Percentiles rank a stretch among this genome's conserved stretches.
Conservation (phyloP, 2,329 filamentous ascomycete species). For the Trichoderma hamatum region DNA sequence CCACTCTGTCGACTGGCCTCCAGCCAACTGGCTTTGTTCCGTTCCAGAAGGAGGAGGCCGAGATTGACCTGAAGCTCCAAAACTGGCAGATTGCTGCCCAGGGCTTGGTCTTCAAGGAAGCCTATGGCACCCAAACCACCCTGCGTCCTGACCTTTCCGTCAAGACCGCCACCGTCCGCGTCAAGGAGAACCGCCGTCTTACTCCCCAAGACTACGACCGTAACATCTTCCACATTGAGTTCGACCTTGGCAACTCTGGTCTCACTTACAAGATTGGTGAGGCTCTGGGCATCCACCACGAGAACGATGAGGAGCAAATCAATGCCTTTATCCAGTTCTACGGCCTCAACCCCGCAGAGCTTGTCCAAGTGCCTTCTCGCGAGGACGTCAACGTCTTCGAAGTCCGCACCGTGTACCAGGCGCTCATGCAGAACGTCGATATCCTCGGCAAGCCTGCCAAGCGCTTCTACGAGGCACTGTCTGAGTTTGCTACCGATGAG, state of each 20-base stretch:
- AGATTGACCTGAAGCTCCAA: slow-evolving; percentile 66
- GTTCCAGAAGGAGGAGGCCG: slow-evolving; percentile 75
- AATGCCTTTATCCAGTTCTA: slow-evolving; percentile 88
- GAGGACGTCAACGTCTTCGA: slow-evolving; percentile 76
- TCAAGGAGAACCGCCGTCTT: slow-evolving; percentile 93
- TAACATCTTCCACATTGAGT: slow-evolving; percentile 99
- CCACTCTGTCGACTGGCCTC: slow-evolving; percentile 64
- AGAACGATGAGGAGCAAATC: slow-evolving; percentile 83
- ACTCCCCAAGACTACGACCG: slow-evolving; percentile 89
- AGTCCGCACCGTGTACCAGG: slow-evolving; percentile 90
- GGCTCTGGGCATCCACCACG: slow-evolving; percentile 92
- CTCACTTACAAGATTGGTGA: slow-evolving; percentile 97
- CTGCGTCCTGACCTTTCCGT: slow-evolving; percentile 85
- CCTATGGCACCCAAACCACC: slow-evolving; percentile 71
- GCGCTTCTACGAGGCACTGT: slow-evolving; percentile 92
- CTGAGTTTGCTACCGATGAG: slow-evolving; percentile 82
- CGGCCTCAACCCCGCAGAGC: slow-evolving; percentile 75
- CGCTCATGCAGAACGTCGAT: slow-evolving; percentile 88
- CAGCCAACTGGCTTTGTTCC: slow-evolving; percentile 79
- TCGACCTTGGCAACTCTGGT: slow-evolving; percentile 88
- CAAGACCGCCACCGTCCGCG: slow-evolving; percentile 84
- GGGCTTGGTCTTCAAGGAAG: slow-evolving; percentile 91
- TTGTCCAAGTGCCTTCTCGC: slow-evolving; percentile 89
- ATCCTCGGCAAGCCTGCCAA: slow-evolving; percentile 97
- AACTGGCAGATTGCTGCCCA: slow-evolving; percentile 86